Percentiles rank a stretch among this genome's conserved stretches.
These are phyloP conservation scores for Candida maltosa DNA, from an alignment of 805 yeast genomes.

Conservation along the genomic window DNA sequence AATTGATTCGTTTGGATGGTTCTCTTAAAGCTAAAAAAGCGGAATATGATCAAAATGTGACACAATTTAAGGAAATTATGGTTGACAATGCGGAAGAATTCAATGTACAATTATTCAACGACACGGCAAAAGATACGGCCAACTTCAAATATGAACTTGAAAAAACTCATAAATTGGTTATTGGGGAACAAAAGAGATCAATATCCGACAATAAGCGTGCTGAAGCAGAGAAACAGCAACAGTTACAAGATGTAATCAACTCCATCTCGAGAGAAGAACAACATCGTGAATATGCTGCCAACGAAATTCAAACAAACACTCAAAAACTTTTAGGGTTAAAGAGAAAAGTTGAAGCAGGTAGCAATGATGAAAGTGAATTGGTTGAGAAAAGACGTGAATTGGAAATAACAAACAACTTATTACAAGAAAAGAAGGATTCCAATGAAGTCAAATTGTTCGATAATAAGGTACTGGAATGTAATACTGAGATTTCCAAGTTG, in stretches of 20 bases:
- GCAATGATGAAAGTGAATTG: slow-evolving; percentile 40
- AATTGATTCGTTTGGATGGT: slow-evolving; percentile 51
- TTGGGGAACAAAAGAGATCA: slow-evolving; percentile 5
- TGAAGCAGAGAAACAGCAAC: slow-evolving; percentile 9
- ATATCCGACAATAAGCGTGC: slow-evolving; percentile 7
- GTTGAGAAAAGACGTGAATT: slow-evolving; percentile 44
- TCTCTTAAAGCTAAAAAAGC: slow-evolving; percentile 45
- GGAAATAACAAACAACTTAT: slow-evolving; percentile 30
- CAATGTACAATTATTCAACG: neutral
- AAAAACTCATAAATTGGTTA: neutral
- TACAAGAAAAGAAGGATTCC: slow-evolving; percentile 17
- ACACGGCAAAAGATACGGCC: neutral
- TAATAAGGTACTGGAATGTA: slow-evolving; percentile 33
- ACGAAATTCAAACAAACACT: slow-evolving; percentile 36
- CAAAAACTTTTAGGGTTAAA: slow-evolving; percentile 35
- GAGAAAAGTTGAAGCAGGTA: slow-evolving; percentile 34
- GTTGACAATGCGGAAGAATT: slow-evolving; percentile 3
- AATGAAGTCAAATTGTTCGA: slow-evolving; percentile 13
- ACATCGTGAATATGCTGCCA: slow-evolving; percentile 34
- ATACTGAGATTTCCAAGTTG: slow-evolving; percentile 26
- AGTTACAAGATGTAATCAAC: slow-evolving; percentile 15
- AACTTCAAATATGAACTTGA: slow-evolving; percentile 6
- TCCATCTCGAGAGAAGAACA: slow-evolving; percentile 40
- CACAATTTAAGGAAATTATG: slow-evolving; percentile 12
- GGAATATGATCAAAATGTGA: slow-evolving; percentile 25